These are phyloP conservation scores for Annulohypoxylon bovei DNA, from an alignment of 495 filamentous ascomycete genomes.

Conservation along the genomic window DNA sequence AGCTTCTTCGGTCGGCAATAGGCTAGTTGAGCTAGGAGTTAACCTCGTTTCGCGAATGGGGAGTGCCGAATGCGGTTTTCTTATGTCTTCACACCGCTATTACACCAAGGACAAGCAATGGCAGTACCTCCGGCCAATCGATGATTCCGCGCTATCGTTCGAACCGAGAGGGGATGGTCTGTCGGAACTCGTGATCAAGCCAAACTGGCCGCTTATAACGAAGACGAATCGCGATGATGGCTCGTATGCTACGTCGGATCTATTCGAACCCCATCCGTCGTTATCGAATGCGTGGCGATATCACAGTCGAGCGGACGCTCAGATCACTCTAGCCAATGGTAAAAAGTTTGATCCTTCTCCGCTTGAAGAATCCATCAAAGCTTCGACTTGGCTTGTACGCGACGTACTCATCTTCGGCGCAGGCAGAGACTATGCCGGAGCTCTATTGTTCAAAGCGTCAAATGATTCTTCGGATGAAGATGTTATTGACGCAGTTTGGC, in stretches of 20 bases:
- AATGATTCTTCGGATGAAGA: constrained; percentile 1
- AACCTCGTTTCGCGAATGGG: constrained; percentile 66
- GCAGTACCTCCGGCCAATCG: constrained; percentile 66
- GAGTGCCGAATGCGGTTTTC: constrained; percentile 68
- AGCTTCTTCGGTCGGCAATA: constrained; percentile 55
- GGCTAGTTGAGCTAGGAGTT: constrained; percentile 56
- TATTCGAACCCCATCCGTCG: constrained; percentile 66
- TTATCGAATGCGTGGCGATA: constrained; percentile 67
- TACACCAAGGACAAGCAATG: constrained; percentile 67
- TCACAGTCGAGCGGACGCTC: constrained; percentile 66
- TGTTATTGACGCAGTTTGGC: constrained; percentile 47
- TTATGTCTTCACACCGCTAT: constrained; percentile 61
- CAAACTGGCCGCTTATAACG: constrained; percentile 71
- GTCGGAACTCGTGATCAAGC: constrained; percentile 67
- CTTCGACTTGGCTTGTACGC: constrained; percentile 43
- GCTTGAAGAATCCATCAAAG: constrained; percentile 61
- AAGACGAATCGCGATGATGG: constrained; percentile 66
- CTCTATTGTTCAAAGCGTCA: constrained; percentile 51
- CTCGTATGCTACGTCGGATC: constrained; percentile 66
- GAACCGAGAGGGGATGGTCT: constrained; percentile 62
- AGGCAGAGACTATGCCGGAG: constrained; percentile 55
- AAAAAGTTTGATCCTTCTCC: constrained; percentile 75
- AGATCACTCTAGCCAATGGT: constrained; percentile 70
- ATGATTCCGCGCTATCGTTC: constrained; percentile 54
- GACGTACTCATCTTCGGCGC: constrained; percentile 63